Percentiles rank a stretch among this genome's conserved stretches.
These are phyloP conservation scores for Kwoniella heveanensis DNA, from an alignment of 768 basidiomycete genomes.

Conservation along the genomic window DNA sequence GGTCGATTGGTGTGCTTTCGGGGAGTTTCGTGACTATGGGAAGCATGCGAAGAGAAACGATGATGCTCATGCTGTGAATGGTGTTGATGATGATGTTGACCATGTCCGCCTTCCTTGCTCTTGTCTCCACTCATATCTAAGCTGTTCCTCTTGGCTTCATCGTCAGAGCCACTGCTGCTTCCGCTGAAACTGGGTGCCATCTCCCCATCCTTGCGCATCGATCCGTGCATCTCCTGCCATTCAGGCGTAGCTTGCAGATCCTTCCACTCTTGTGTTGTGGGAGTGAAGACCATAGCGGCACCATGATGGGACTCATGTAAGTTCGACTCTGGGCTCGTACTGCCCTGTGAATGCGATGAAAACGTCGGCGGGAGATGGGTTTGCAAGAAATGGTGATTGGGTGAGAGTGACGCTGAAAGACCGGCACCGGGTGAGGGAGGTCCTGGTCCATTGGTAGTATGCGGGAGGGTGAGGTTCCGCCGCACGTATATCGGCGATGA, in stretches of 20 bases:
- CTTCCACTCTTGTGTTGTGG: constrained; percentile 55
- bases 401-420: constrained; percentile 41
- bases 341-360: constrained; percentile 15
- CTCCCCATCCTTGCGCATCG: not conserved
- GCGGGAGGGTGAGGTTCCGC: constrained; percentile 30
- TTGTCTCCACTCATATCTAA: constrained; percentile 10
- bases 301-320: constrained; percentile 22
- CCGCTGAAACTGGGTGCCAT: constrained; percentile 21
- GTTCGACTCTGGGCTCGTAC: constrained; percentile 26
- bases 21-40: not conserved
- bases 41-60: not conserved
- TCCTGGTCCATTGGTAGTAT: constrained; percentile 26
- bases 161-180: constrained; percentile 20
- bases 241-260: constrained; percentile 40
- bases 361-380: constrained; percentile 45
- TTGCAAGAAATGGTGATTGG: constrained; percentile 45
- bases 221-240: constrained; percentile 21
- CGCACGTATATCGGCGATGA: constrained; percentile 38
- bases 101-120: too few species aligned
- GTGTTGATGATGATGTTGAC: not conserved
- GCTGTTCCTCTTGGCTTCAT: constrained; percentile 16
- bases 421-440: constrained; percentile 20
- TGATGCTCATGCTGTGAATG: not conserved
- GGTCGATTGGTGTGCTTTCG: constrained; percentile 7
- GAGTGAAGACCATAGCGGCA: constrained; percentile 51